Percentiles rank a stretch among this genome's conserved stretches.
phyloP scores from a whole-genome alignment of 1,284 basidiomycete species.

The Chalciporus piperatoides region DNA sequence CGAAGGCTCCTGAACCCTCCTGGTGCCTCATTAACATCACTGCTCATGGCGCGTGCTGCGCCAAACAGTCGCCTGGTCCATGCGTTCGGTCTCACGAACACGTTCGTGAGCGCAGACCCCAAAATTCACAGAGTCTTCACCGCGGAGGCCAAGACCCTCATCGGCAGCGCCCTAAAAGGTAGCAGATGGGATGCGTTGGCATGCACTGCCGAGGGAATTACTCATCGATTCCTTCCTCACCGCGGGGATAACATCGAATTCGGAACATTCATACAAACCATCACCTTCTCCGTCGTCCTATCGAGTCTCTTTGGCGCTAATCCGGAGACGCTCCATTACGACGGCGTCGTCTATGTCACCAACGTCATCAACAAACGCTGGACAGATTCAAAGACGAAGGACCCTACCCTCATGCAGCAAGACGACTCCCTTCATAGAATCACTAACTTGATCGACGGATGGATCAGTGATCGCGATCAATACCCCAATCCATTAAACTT shows the following conservation, averaged over 20 bases:
- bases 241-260: slow-evolving; percentile 26
- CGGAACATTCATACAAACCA: slow-evolving; percentile 39
- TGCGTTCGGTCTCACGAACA: slow-evolving; percentile 45
- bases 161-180: slow-evolving; percentile 7
- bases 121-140: slow-evolving; percentile 33
- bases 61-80: slow-evolving; percentile 43
- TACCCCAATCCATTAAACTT: slow-evolving; percentile 48
- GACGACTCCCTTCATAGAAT: slow-evolving; percentile 27
- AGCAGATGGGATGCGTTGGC: slow-evolving; percentile 16
- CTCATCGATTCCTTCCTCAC: slow-evolving; percentile 12
- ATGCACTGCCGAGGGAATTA: slow-evolving; percentile 31
- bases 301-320: slow-evolving; percentile 39
- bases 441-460: slow-evolving; percentile 30
- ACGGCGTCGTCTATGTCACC: slow-evolving; percentile 38
- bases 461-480: slow-evolving; percentile 35
- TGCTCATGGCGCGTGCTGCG: slow-evolving; percentile 37
- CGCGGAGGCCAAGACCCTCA: slow-evolving; percentile 20
- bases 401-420: slow-evolving; percentile 3
- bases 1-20: slow-evolving; percentile 31
- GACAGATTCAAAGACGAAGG: slow-evolving; percentile 30
- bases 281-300: slow-evolving; percentile 44
- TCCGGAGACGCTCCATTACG: slow-evolving; percentile 28
- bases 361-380: slow-evolving; percentile 42
- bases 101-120: slow-evolving; percentile 41
- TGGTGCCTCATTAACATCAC: slow-evolving; percentile 10